Evolutionary conservation across 169 alveolate species (phyloP).

Genomic region (Cryptosporidium meleagridis): DNA sequence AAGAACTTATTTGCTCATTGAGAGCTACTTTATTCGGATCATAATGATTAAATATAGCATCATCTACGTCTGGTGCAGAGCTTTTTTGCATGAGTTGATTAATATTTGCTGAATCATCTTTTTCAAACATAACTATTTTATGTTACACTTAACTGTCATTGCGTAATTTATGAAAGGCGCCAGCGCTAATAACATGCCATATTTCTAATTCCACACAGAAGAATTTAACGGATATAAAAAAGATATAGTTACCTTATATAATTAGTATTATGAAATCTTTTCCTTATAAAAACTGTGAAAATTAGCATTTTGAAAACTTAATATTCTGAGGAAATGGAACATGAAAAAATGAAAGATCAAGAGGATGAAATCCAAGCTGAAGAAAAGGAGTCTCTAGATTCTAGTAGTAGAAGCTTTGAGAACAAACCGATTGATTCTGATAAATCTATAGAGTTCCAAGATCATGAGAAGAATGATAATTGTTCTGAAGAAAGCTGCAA

Average conservation of each 20-base stretch:
- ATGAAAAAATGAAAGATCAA: neutral
- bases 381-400: neutral
- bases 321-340: neutral
- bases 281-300: neutral
- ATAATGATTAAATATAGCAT: neutral
- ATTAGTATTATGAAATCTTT: neutral
- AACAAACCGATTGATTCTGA: neutral
- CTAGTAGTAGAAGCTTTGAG: neutral
- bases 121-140: neutral
- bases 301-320: neutral
- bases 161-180: neutral
- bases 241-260: neutral
- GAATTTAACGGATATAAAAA: neutral
- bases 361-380: neutral
- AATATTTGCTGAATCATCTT: neutral
- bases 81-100: neutral
- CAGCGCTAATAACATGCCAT: slow-evolving; percentile 36
- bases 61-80: slow-evolving; percentile 25
- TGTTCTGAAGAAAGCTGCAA: neutral
- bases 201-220: slow-evolving; percentile 17
- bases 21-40: neutral
- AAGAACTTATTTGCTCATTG: neutral
- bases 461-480: neutral
- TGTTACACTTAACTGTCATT: neutral
- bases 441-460: neutral